These are phyloP conservation scores for Elsinoe fawcettii DNA, from an alignment of 2,329 filamentous ascomycete species.

Conservation along the genomic window DNA sequence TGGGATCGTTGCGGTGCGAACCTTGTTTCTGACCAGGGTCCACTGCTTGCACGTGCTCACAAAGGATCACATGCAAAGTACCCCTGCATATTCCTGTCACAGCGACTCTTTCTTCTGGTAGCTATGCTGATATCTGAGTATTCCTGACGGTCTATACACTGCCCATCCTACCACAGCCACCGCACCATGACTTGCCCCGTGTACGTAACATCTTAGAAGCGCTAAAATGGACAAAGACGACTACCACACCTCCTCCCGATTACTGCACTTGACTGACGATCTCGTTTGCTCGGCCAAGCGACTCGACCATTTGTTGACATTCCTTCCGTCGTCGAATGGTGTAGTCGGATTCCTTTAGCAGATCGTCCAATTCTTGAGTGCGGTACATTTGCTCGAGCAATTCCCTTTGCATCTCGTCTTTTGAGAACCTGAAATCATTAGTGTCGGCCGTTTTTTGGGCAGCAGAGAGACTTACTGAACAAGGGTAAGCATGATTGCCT, in stretches of 20 bases:
- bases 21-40: neutral
- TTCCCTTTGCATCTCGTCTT: slow-evolving; percentile 97
- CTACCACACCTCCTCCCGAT: slow-evolving; percentile 4
- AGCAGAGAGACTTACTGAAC: slow-evolving; percentile 64
- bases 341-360: slow-evolving; percentile 97
- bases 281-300: slow-evolving; percentile 78
- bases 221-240: slow-evolving; percentile 11
- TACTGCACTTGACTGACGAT: slow-evolving; percentile 77
- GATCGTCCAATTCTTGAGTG: slow-evolving; percentile 77
- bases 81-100: neutral
- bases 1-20: neutral
- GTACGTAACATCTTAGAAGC: neutral
- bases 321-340: slow-evolving; percentile 91
- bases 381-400: slow-evolving; percentile 97
- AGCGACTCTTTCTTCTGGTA: neutral
- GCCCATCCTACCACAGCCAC: neutral
- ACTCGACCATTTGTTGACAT: slow-evolving; percentile 99
- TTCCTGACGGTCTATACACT: slow-evolving; percentile 4
- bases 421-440: slow-evolving; percentile 61
- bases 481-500: slow-evolving; percentile 96
- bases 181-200: neutral
- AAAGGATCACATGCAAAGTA: too few species aligned
- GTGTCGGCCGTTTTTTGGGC: neutral
- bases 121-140: neutral
- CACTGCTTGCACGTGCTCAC: neutral